These are phyloP conservation scores for Gossypium anomalum DNA, from an alignment of 345 rosid species.

Conservation along the genomic window DNA sequence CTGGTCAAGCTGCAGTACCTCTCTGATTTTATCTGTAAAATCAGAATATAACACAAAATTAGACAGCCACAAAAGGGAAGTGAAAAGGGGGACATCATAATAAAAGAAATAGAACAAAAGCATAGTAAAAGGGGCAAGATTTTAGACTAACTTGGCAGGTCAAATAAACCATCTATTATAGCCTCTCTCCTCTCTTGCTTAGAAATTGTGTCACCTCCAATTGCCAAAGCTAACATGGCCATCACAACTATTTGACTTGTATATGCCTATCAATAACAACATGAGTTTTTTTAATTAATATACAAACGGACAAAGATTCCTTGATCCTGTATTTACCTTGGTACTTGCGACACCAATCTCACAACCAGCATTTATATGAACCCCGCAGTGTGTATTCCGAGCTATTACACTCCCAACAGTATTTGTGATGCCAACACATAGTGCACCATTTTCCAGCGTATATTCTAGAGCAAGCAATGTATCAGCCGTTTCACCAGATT, in stretches of 20 bases:
- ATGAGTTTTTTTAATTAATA: constrained; percentile 3
- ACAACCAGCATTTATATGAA: constrained; percentile 64
- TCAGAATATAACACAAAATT: not conserved
- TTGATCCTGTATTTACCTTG: constrained; percentile 43
- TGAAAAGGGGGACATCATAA: not conserved
- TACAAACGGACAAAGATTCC: not conserved
- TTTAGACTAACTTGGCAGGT: constrained; percentile 65
- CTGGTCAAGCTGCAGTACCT: constrained; percentile 74
- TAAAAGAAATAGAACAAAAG: not conserved
- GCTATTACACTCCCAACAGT: constrained; percentile 39
- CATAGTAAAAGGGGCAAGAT: not conserved
- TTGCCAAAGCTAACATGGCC: constrained; percentile 91
- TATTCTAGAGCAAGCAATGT: constrained; percentile 75
- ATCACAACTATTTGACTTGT: constrained; percentile 94
- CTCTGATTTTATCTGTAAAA: constrained; percentile 67
- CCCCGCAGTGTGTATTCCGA: constrained; percentile 3
- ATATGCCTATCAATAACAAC: constrained; percentile 51
- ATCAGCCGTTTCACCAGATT: constrained; percentile 99
- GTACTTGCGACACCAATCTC: constrained; percentile 98
- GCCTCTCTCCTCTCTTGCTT: constrained; percentile 79
- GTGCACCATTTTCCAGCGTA: constrained; percentile 80
- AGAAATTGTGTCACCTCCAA: constrained; percentile 79
- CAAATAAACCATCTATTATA: constrained; percentile 79
- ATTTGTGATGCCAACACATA: constrained; percentile 94
- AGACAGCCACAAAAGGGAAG: not conserved